Evolutionary conservation across 371 early-diverging fungal genomes (phyloP).

Genomic region (Syncephalastrum monosporum): DNA sequence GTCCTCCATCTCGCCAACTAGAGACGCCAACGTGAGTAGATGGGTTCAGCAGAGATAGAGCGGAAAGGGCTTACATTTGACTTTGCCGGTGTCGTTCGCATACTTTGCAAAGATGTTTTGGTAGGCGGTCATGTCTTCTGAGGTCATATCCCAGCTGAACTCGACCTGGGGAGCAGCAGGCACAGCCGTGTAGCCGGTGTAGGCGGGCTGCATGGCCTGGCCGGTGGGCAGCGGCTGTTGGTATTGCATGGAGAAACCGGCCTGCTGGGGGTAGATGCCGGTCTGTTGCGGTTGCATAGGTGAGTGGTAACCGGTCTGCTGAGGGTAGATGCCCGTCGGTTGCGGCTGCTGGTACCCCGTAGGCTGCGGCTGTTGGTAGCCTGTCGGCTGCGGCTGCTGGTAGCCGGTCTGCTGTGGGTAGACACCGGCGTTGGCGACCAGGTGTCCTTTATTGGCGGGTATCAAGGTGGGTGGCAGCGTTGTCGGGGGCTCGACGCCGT

Average conservation of each 20-base stretch:
- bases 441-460: slow-evolving; percentile 39
- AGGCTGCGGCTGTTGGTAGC: slow-evolving; percentile 31
- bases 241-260: slow-evolving; percentile 22
- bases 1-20: slow-evolving; percentile 64
- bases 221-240: slow-evolving; percentile 22
- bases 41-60: neutral
- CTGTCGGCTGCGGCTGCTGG: slow-evolving; percentile 21
- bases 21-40: neutral
- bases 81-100: slow-evolving; percentile 61
- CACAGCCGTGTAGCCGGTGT: slow-evolving; percentile 17
- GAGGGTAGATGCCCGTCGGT: slow-evolving; percentile 34
- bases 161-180: slow-evolving; percentile 44
- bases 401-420: slow-evolving; percentile 36
- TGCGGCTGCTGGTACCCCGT: slow-evolving; percentile 23
- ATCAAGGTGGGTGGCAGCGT: slow-evolving; percentile 54
- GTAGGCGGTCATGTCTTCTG: slow-evolving; percentile 66
- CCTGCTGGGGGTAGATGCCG: slow-evolving; percentile 6
- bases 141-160: slow-evolving; percentile 76
- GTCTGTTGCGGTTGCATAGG: slow-evolving; percentile 27
- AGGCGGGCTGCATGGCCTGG: slow-evolving; percentile 12
- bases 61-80: slow-evolving; percentile 50
- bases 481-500: slow-evolving; percentile 61
- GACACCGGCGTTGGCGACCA: slow-evolving; percentile 21
- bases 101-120: slow-evolving; percentile 64
- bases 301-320: slow-evolving; percentile 23